These are phyloP conservation scores for Linnemannia schmuckeri DNA, from an alignment of 192 early-diverging fungal species.

Conservation along the genomic window DNA sequence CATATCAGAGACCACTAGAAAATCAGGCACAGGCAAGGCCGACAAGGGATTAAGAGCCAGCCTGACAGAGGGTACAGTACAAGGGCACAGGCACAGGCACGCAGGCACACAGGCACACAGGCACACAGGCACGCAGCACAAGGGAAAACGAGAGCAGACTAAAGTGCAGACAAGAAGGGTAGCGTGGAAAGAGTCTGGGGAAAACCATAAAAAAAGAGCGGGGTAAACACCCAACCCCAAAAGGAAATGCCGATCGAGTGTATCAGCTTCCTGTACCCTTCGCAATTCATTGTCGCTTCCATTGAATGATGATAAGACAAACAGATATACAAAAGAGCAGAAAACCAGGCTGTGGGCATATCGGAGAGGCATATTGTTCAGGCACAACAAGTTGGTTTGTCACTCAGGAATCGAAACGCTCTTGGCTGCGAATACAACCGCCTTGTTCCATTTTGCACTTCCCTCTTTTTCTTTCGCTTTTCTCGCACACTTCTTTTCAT, in stretches of 20 bases:
- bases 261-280: not conserved
- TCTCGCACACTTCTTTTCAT: not conserved
- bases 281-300: not conserved
- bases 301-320: slow-evolving; percentile 7
- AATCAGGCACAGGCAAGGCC: slow-evolving; percentile 5
- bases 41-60: not conserved
- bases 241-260: slow-evolving; percentile 40
- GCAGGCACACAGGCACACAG: not conserved
- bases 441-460: not conserved
- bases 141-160: not conserved
- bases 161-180: not conserved
- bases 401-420: not conserved
- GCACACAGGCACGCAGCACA: not conserved
- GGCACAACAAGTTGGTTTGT: not conserved
- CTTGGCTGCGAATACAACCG: not conserved
- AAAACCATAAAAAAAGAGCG: slow-evolving; percentile 16
- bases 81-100: no score
- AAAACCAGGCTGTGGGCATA: not conserved
- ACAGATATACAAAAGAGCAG: no score
- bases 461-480: no score
- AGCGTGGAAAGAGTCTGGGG: slow-evolving; percentile 7
- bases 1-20: no score
- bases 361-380: not conserved
- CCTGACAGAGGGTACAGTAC: no score
- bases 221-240: slow-evolving; percentile 25